Evolutionary conservation across 1,284 basidiomycete genomes (phyloP), one percentile per base, ranked within the genome.

Genomic region (Heterobasidion parviporum): DNA sequence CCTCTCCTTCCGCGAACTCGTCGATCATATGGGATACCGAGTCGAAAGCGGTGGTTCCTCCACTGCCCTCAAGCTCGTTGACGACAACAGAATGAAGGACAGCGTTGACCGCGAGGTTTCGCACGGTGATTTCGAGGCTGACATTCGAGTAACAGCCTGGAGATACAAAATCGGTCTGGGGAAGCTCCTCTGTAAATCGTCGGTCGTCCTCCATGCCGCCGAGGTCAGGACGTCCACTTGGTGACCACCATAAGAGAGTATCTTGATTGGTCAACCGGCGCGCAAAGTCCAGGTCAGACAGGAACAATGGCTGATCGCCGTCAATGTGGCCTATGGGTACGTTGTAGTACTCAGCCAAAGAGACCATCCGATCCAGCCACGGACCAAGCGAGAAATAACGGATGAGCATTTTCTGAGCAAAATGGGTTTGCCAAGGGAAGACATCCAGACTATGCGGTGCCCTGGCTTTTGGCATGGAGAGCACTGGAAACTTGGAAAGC

Each of bases 241-340:
- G 80, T 3, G 96, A 96, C 97, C 97, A 99, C 97, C 97, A 99
- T 1, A 99, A 75, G 2, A 98, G 76, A 69, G 92, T 87, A 66
- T 99, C 97, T 61, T 97, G 91, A 55, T 87, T 85, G 53, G 85
- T 75, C 49, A 99, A 74, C 20, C 91, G 82, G 6, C 95, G 85
- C 0, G 96, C 92, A 66, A 98, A 96, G 62, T 88, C 91, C 57
- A 99, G 79, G 63, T 99, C 97, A 1, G 94, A 85, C 35, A 97
- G 77, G 62, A 91, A 81, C 16, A 98, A 73, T 1, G 93, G 87
- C 52, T 94, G 87, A 65, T 99, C 96, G 7, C 89, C 85, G 51
- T 94, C 92, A 52, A 99, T 80, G 68, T 99, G 95, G 3, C 87
- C 92, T 9, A 98, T 74, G 0, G 97, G 97, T 9, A 98, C 78